A percentile compares a stretch with the other conserved stretches of the same genome.
phyloP scores from a whole-genome alignment of 1,139 yeast species.

The Magnusiomyces tetraspermus region DNA sequence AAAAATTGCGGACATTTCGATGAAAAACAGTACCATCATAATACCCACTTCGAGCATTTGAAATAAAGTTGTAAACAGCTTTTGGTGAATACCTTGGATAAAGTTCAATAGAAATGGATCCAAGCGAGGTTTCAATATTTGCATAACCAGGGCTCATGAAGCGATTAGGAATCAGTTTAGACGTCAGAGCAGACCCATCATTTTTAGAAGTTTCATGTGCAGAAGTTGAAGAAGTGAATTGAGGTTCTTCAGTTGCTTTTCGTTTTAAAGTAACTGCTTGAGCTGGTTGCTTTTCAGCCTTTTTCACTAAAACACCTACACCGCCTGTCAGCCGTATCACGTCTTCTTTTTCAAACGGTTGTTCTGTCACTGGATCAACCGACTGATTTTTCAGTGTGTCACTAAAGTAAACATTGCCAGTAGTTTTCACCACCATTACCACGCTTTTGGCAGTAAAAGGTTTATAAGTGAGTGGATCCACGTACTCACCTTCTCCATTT shows the following conservation, averaged over 20 bases:
- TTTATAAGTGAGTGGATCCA: conserved; percentile 32
- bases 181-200: conserved; percentile 32
- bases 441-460: conserved; percentile 26
- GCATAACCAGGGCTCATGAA: conserved; percentile 29
- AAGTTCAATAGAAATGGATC: conserved; percentile 36
- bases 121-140: conserved; percentile 34
- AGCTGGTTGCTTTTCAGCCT: too few species aligned
- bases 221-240: too few species aligned
- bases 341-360: conserved; percentile 26
- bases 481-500: conserved; percentile 25
- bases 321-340: conserved; percentile 27
- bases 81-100: conserved; percentile 35
- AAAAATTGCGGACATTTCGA: conserved; percentile 40
- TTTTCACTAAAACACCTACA: conserved; percentile 19
- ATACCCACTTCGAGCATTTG: conserved; percentile 34
- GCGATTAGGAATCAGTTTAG: conserved; percentile 29
- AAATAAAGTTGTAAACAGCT: conserved; percentile 39
- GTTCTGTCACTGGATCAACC: conserved; percentile 31
- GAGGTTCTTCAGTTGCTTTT: too few species aligned
- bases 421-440: conserved; percentile 27
- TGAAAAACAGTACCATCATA: conserved; percentile 40
- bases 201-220: too few species aligned
- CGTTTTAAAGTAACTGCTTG: too few species aligned
- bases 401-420: conserved; percentile 31
- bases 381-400: conserved; percentile 28